Percentiles rank a stretch among this genome's conserved stretches.
These are phyloP conservation scores for Salvia rosmarinus DNA, from an alignment of 257 asterid genomes.

Conservation along the genomic window DNA sequence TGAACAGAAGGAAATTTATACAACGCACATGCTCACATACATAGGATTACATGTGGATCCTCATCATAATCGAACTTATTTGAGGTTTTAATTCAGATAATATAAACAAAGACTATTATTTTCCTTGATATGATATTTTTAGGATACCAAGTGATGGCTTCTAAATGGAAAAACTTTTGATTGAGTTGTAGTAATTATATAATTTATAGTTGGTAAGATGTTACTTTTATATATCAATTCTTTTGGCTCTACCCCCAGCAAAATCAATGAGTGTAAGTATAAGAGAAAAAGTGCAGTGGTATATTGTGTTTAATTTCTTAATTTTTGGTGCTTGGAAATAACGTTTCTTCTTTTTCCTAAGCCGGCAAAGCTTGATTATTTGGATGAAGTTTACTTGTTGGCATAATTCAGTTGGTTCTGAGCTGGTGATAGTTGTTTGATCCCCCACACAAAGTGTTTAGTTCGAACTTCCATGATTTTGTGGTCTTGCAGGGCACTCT, in stretches of 20 bases:
- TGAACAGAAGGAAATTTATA: neutral
- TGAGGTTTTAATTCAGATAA: slow-evolving; percentile 3
- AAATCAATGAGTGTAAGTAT: neutral
- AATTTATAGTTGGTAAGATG: neutral
- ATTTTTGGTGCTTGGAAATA: neutral
- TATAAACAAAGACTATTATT: neutral
- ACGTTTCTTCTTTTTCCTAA: slow-evolving; percentile 11
- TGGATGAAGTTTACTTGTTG: neutral
- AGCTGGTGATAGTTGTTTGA: slow-evolving; percentile 17
- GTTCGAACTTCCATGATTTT: slow-evolving; percentile 30
- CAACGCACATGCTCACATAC: neutral
- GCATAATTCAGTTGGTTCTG: slow-evolving; percentile 18
- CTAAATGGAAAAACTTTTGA: neutral
- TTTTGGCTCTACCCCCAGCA: neutral
- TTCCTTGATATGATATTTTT: neutral
- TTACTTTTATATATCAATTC: neutral
- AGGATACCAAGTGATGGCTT: neutral
- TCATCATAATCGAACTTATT: neutral
- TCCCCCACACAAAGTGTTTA: slow-evolving; percentile 6
- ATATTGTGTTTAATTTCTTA: slow-evolving; percentile 2
- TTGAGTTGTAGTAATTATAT: neutral
- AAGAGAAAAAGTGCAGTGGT: neutral
- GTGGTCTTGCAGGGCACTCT: slow-evolving; percentile 43
- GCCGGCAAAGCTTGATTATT: slow-evolving; percentile 13
- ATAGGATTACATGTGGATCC: neutral